These are phyloP conservation scores for Hsuehochloa calcarea DNA, from an alignment of 176 grass and related monocot genomes.

Conservation along the genomic window DNA sequence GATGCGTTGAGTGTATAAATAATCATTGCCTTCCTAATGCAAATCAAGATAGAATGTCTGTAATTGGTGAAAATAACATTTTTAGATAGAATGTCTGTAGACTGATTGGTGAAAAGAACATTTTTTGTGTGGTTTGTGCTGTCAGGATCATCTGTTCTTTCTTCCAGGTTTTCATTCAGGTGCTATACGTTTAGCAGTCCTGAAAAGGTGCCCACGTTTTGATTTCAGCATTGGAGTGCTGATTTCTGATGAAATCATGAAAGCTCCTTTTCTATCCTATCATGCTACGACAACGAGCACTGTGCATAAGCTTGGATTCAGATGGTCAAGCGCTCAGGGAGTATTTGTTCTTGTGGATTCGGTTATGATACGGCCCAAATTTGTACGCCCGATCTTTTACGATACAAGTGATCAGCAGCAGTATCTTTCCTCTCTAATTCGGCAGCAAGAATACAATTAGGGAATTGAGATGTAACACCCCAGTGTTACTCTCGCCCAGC, in stretches of 20 bases:
- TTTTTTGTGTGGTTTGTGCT: background rate
- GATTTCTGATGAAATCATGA: background rate
- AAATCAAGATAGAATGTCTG: conserved; percentile 24
- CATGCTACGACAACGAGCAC: background rate
- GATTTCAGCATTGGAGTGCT: background rate
- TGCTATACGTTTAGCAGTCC: background rate
- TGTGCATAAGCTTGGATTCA: no score
- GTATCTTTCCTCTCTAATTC: no score
- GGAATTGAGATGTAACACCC: no score
- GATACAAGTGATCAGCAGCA: no score
- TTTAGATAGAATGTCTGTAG: conserved; percentile 16
- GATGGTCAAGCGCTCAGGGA: background rate
- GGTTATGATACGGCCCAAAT: no score
- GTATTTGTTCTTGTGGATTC: no score
- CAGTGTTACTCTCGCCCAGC: no score
- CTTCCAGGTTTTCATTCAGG: background rate
- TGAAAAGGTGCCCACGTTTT: background rate
- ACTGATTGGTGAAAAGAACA: background rate
- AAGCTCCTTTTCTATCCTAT: background rate
- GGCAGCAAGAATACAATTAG: no score
- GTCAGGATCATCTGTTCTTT: no score
- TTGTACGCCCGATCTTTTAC: no score
- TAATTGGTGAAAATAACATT: background rate
- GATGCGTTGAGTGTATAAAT: background rate
- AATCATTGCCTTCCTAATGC: background rate